Conservation (phyloP, 208 protist species). For the Trichomonas gallinae region DNA sequence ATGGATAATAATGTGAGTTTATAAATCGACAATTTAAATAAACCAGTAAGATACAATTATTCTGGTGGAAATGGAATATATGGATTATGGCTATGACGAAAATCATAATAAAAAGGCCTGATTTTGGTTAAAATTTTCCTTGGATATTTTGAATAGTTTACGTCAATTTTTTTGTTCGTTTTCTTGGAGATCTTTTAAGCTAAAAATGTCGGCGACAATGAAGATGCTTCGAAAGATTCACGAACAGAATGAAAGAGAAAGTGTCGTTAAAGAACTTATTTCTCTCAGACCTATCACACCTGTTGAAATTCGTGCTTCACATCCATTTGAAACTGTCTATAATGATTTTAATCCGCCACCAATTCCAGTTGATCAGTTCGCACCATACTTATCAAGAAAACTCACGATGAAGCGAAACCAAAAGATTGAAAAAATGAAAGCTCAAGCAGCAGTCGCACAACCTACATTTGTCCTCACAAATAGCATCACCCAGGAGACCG, state of each 20-base stretch:
- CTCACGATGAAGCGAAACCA: neutral
- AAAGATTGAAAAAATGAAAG: neutral
- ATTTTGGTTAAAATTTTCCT: neutral
- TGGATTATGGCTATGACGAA: no score
- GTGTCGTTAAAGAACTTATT: neutral
- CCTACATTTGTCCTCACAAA: neutral
- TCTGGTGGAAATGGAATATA: no score
- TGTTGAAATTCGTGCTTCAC: neutral
- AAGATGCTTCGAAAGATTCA: neutral
- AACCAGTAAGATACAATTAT: no score
- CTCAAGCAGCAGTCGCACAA: neutral
- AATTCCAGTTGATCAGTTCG: neutral
- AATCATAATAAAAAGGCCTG: no score
- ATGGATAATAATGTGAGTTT: no score
- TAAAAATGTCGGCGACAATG: neutral
- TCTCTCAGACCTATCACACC: neutral
- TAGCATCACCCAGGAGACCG: neutral
- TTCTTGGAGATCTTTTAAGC: neutral
- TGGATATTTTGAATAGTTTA: neutral
- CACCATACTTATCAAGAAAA: conserved; percentile 3
- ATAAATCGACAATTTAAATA: no score
- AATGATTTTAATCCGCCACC: neutral
- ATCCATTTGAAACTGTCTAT: neutral
- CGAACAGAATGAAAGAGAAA: neutral
- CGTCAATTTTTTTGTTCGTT: neutral